Evolutionary conservation across 177 flowering plant species (phyloP), one percentile per base, ranked within the genome.

Genomic region (Tripterygium wilfordii): DNA sequence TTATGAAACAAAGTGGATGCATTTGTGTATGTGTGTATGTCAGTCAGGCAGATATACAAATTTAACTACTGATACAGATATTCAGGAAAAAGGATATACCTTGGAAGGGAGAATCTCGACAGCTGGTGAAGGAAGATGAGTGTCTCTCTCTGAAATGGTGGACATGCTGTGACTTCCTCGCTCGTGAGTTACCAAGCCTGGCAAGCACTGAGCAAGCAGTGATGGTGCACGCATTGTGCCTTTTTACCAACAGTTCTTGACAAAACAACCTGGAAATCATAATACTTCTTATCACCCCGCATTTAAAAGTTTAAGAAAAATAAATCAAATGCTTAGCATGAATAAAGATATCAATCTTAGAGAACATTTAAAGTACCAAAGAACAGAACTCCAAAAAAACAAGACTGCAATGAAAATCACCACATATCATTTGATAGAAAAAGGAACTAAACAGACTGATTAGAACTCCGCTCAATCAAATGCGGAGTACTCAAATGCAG

Each of bases 91-190:
- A 5, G 20, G 18, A 17, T 8, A 30, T 36, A 82, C 97, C 95
- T 83, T 89, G 54, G 95, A 86, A 33, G 97, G 95, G 29, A 84
- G 42, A 68, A 89, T 77, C 72, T 89, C 97, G 26, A 89, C 95
- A 16, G 97, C 97, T 7, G 97, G 97, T 15, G 83, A 69, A 52
- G 84, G 63, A 3, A 77, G 64, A 51, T 75, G 69, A 39, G 56
- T 12, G 66, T 79, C 92, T 45, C 65, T 83, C 21, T 86, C 97
- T 0, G 84, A 69, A 36, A 72, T 26, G 22, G 69, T 30, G 30
- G 80, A 63, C 30, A 76, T 44, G 59, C 78, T 45, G 8, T 71
- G 80, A 56, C 63, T 74, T 43, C 71, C 83, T 39, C 71, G 66
- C 48, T 86, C 90, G 24, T 74, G 78, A 17, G 82, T 73, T 60